Percentiles rank a stretch among this genome's conserved stretches.
These are phyloP conservation scores for Arachnomyces sp. DNA, from an alignment of 2,329 filamentous ascomycete genomes.

Conservation along the genomic window DNA sequence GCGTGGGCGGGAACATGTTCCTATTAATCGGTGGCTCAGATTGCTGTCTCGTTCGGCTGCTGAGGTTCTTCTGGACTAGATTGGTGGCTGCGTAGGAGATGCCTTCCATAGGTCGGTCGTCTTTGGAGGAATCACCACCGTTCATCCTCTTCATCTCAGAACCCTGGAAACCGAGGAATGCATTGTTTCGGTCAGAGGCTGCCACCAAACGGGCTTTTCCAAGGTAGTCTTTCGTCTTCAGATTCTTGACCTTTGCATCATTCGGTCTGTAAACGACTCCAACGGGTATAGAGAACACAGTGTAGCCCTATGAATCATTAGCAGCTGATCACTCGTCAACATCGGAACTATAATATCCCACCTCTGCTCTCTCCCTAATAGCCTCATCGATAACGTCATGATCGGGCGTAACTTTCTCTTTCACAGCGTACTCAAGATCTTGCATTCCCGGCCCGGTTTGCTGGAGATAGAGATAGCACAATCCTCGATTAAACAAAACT, in stretches of 20 bases:
- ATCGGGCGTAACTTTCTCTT: constrained; percentile 92
- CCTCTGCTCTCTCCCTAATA: constrained; percentile 85
- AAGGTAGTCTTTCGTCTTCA: constrained; percentile 96
- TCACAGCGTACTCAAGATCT: constrained; percentile 80
- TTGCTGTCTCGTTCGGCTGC: constrained; percentile 67
- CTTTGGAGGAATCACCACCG: constrained; percentile 32
- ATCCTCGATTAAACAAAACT: constrained; percentile 89
- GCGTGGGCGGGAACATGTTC: constrained; percentile 93
- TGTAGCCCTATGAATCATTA: constrained; percentile 63
- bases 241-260: constrained; percentile 94
- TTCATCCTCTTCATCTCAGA: constrained; percentile 58
- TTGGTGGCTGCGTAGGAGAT: constrained; percentile 90
- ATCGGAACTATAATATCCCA: constrained; percentile 32
- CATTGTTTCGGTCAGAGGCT: constrained; percentile 70
- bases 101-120: constrained; percentile 74
- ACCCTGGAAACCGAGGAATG: constrained; percentile 72
- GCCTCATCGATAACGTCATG: constrained; percentile 98
- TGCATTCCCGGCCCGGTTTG: constrained; percentile 85
- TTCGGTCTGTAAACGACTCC: constrained; percentile 93
- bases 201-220: constrained; percentile 92
- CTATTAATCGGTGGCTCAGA: constrained; percentile 72
- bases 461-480: constrained; percentile 95
- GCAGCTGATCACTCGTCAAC: background rate
- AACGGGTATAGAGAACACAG: constrained; percentile 95
- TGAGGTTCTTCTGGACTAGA: constrained; percentile 76